phyloP scores from a whole-genome alignment of 176 grass and related monocot genomes.

The Eragrostis nindensis region DNA sequence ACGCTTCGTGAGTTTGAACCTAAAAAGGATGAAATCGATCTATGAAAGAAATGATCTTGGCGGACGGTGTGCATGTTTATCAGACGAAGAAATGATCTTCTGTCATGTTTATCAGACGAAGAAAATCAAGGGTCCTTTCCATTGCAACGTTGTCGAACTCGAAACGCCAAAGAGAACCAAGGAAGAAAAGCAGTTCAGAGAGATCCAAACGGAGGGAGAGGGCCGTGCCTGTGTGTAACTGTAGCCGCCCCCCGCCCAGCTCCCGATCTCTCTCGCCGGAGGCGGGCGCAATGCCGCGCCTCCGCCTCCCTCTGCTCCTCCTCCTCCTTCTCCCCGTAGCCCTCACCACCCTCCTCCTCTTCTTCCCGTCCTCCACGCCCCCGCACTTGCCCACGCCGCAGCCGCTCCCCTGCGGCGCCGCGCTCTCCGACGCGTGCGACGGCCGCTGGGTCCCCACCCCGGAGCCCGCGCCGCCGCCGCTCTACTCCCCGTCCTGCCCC shows the following conservation, averaged over 20 bases:
- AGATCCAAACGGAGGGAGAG: not conserved
- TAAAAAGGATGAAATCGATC: no score
- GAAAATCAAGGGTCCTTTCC: no score
- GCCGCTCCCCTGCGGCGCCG: conserved; percentile 63
- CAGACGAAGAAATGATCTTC: no score
- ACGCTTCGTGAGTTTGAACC: no score
- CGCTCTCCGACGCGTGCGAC: conserved; percentile 54
- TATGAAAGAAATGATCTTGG: no score
- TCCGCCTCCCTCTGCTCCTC: conserved; percentile 37
- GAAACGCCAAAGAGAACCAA: no score
- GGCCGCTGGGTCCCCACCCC: conserved; percentile 62
- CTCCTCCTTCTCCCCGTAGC: conserved; percentile 39
- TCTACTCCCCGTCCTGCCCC: conserved; percentile 70
- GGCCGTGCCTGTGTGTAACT: not conserved
- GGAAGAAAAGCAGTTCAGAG: not conserved
- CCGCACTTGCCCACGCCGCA: not conserved
- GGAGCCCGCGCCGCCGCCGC: conserved; percentile 20
- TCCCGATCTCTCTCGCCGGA: conserved; percentile 22
- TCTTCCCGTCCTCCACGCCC: conserved; percentile 12
- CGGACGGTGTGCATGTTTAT: no score
- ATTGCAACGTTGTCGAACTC: no score
- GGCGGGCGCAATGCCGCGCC: conserved; percentile 39
- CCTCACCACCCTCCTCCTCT: conserved; percentile 41
- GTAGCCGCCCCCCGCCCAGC: no score
- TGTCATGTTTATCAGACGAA: no score